phyloP scores from a whole-genome alignment of 495 filamentous ascomycete genomes.

The Aspergillus biplanus region DNA sequence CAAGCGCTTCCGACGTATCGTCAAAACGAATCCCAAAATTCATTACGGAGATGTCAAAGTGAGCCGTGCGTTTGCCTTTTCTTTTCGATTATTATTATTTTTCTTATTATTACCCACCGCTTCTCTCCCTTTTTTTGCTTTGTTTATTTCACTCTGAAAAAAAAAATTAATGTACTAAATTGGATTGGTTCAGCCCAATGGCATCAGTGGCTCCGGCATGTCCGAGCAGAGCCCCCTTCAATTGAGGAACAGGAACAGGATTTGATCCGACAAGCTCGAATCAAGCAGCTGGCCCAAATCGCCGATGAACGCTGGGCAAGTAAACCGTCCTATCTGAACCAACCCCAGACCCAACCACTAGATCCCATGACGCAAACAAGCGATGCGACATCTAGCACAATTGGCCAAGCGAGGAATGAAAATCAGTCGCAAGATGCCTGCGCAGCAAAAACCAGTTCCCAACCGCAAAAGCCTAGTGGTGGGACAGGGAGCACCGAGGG shows the following conservation, averaged over 20 bases:
- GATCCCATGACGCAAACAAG: slow-evolving; percentile 38
- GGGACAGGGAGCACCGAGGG: slow-evolving; percentile 20
- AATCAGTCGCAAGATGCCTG: not conserved
- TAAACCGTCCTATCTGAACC: slow-evolving; percentile 68
- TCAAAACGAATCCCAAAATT: slow-evolving; percentile 62
- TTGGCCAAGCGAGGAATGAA: slow-evolving; percentile 26
- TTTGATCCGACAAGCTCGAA: slow-evolving; percentile 62
- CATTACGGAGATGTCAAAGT: slow-evolving; percentile 72
- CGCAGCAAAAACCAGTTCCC: not conserved
- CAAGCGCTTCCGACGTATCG: slow-evolving; percentile 62
- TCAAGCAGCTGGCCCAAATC: slow-evolving; percentile 74
- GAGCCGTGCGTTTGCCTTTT: slow-evolving; percentile 45
- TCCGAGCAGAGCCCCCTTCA: slow-evolving; percentile 69
- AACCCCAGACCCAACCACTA: slow-evolving; percentile 53
- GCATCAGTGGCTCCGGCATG: slow-evolving; percentile 96
- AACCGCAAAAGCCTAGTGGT: not conserved
- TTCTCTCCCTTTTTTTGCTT: not conserved
- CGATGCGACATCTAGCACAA: slow-evolving; percentile 34
- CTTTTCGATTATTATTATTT: not conserved
- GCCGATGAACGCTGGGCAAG: slow-evolving; percentile 88
- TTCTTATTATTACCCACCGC: not conserved
- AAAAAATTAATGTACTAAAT: slow-evolving; percentile 24
- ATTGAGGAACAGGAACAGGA: slow-evolving; percentile 77
- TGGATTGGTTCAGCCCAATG: slow-evolving; percentile 65
- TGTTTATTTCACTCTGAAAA: not conserved